phyloP scores from a whole-genome alignment of 345 rosid genomes.

The Eucalyptus albens region DNA sequence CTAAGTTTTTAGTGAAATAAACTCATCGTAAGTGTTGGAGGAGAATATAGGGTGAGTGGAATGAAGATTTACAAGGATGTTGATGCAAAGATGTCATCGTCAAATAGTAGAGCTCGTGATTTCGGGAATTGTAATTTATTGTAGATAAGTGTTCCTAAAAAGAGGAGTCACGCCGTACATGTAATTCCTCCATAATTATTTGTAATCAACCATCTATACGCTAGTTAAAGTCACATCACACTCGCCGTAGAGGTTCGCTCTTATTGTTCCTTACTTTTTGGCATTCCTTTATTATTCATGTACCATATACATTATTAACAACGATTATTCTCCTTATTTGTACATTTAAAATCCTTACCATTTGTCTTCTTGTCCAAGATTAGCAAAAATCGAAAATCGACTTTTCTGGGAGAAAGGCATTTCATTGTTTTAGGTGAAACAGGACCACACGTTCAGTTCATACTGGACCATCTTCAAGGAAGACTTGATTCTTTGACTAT shows the following conservation, averaged over 20 bases:
- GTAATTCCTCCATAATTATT: neutral
- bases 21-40: too few relatives aligned
- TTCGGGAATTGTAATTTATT: too few relatives aligned
- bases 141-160: neutral
- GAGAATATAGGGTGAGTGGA: neutral
- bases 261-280: too few relatives aligned
- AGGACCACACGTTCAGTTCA: neutral
- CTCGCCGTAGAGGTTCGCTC: neutral
- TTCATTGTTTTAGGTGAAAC: neutral
- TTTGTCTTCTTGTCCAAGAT: too few relatives aligned
- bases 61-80: neutral
- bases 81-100: neutral
- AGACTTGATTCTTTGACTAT: neutral
- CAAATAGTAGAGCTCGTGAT: neutral
- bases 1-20: too few relatives aligned
- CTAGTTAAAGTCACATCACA: neutral
- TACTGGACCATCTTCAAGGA: neutral
- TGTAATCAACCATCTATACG: neutral
- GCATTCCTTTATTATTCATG: too few relatives aligned
- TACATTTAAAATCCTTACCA: neutral
- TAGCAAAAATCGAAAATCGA: too few relatives aligned
- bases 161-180: accelerated
- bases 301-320: too few relatives aligned
- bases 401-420: too few relatives aligned
- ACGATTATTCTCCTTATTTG: neutral